A percentile compares a stretch with the other conserved stretches of the same genome.
phyloP scores from a whole-genome alignment of 345 rosid genomes.

The Adansonia digitata region DNA sequence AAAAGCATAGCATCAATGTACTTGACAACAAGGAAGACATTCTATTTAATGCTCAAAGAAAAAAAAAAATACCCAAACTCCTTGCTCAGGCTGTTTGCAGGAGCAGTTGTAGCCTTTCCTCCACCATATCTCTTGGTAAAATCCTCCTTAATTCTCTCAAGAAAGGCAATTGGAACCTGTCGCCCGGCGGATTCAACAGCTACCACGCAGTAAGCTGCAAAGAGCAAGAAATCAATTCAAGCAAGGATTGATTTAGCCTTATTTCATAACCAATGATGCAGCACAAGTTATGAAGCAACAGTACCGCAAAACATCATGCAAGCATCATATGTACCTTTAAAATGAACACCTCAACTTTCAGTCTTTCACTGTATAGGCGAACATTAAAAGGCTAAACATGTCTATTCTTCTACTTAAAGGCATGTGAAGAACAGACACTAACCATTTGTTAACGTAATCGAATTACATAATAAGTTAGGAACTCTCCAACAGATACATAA shows the following conservation, averaged over 20 bases:
- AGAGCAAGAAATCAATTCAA: background rate
- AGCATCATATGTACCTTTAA: background rate
- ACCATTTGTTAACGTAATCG: background rate
- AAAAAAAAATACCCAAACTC: constrained; percentile 27
- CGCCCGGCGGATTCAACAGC: constrained; percentile 44
- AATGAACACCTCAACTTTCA: background rate
- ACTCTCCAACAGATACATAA: background rate
- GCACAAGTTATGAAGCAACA: background rate
- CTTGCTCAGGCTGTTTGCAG: constrained; percentile 35
- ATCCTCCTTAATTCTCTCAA: constrained; percentile 45
- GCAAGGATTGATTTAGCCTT: background rate
- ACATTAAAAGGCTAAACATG: background rate
- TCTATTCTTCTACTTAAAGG: background rate
- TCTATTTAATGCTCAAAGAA: background rate
- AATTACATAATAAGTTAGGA: background rate
- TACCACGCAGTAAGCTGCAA: constrained; percentile 47
- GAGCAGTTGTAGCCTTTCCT: constrained; percentile 44
- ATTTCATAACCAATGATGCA: background rate
- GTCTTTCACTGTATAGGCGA: background rate
- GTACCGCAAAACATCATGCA: background rate
- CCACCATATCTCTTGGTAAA: constrained; percentile 37
- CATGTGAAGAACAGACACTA: background rate
- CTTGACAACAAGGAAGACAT: background rate
- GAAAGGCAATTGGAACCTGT: constrained; percentile 44
- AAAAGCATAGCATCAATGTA: background rate